Conservation (phyloP, 164 flowering plant species). For the Tetracentron sinense region DNA sequence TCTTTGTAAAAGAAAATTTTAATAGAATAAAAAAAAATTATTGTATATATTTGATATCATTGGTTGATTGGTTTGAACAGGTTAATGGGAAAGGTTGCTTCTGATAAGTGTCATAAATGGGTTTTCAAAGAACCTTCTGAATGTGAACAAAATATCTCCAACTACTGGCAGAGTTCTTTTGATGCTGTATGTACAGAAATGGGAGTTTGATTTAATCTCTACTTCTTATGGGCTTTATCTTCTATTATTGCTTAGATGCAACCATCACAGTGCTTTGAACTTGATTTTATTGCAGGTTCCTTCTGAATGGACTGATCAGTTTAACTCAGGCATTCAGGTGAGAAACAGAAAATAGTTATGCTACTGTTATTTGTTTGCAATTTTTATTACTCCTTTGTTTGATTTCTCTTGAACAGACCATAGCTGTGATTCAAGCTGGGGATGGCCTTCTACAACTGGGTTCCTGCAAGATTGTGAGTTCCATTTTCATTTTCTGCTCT, state of each 20-base stretch:
- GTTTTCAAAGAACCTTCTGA: conserved; percentile 97
- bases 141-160: conserved; percentile 88
- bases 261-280: neutral
- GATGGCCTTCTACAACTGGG: conserved; percentile 98
- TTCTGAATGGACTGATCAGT: conserved; percentile 98
- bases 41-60: conserved; percentile 11
- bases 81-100: conserved; percentile 99
- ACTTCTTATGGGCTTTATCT: neutral
- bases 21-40: neutral
- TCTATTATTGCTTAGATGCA: neutral
- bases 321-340: conserved; percentile 97
- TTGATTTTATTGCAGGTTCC: conserved; percentile 70
- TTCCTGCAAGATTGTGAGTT: conserved; percentile 96
- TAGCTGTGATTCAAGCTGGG: conserved; percentile 99
- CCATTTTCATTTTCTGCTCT: neutral
- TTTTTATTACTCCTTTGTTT: conserved; percentile 6
- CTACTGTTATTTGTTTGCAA: conserved; percentile 6
- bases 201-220: neutral
- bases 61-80: conserved; percentile 44
- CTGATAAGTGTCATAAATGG: conserved; percentile 99
- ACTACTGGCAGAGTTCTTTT: conserved; percentile 99
- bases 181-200: conserved; percentile 74
- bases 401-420: conserved; percentile 51
- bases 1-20: neutral
- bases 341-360: neutral